Percentiles rank a stretch among this genome's conserved stretches.
These are phyloP conservation scores for Lasiodiplodia sp. DNA, from an alignment of 2,329 filamentous ascomycete species.

Conservation along the genomic window DNA sequence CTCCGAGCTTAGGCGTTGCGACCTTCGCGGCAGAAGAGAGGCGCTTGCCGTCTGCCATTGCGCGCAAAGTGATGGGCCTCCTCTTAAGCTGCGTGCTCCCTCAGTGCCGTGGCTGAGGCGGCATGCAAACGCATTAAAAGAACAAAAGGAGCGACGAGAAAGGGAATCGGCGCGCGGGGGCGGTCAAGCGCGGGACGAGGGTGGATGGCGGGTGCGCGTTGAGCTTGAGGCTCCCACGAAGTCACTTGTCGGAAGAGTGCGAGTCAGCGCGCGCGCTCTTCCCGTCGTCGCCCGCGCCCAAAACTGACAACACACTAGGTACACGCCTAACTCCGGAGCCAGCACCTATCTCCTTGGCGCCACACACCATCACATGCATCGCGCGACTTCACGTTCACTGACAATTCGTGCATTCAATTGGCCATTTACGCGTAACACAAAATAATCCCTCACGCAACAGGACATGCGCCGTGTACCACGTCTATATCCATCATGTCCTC, in stretches of 20 bases:
- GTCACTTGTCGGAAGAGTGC: constrained; percentile 29
- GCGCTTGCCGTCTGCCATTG: constrained; percentile 67
- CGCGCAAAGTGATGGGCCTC: constrained; percentile 29
- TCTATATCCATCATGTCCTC: constrained; percentile 27
- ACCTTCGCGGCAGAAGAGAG: constrained; percentile 62
- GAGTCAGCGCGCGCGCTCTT: constrained; percentile 27
- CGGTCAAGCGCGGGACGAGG: constrained; percentile 34
- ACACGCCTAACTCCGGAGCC: constrained; percentile 16
- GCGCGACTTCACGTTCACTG: constrained; percentile 1
- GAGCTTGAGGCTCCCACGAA: constrained; percentile 30
- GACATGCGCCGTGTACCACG: constrained; percentile 28
- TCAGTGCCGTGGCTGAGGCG: constrained; percentile 29
- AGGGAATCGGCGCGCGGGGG: constrained; percentile 32
- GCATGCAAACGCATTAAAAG: constrained; percentile 46
- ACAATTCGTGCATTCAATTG: constrained; percentile 30
- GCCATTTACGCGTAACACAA: constrained; percentile 27
- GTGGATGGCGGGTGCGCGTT: constrained; percentile 33
- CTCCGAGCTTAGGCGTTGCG: constrained; percentile 57
- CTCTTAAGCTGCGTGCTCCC: constrained; percentile 31
- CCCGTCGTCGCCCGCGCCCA: background rate
- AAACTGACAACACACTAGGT: constrained; percentile 14
- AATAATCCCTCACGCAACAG: constrained; percentile 18
- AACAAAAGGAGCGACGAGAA: constrained; percentile 52
- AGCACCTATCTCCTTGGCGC: constrained; percentile 19
- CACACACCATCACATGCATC: constrained; percentile 9